Evolutionary conservation across 192 early-diverging fungal genomes (phyloP), one percentile per base, ranked within the genome.

Genomic region (Gryganskiella cystojenkinii): DNA sequence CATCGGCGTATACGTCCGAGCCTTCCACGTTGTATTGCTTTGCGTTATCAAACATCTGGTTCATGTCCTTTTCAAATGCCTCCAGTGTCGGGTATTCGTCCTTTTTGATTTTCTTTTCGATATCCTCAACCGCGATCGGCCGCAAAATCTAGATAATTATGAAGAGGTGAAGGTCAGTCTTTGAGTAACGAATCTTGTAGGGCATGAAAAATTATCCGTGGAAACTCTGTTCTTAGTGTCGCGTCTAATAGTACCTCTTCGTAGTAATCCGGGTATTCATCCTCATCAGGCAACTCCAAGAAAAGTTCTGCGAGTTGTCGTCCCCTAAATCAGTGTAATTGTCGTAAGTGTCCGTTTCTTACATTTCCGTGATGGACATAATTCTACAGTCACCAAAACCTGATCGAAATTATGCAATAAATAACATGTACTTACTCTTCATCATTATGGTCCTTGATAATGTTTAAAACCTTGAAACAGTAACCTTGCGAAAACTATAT

Each of bases 261-360:
- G 70, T 93, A 96, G 76, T 96, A 98, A 61, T 98, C 96, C 0
- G 95, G 94, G 69, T 94, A 98, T 40, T 91, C 86, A 19, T 85
- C 81, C 51, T 83, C 71, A 40, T 83, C 79, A 0, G 94, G 94
- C 8, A 95, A 73, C 20, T 93, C 86, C 46, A 91, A 81, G 75
- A 96, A 98, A 42, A 88, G 79, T 50, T 93, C 91, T 33, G 90
- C 81, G 31, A 92, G 72, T 10, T 82, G 67, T 25, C 88, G 83
- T 15, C 89, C 78, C 20, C 83, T 84, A 62, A 43, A 49, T 6
- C 35, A 51, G 25, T 6, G 20, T 20, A 33, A 14, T 22, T 4
- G 7, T 19, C 2, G 8, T 4, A 35, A 49, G n/a, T 6, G 15
- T 44, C 14, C 24, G 37, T 34, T 27, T 28, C 20, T 8, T 20